These are phyloP conservation scores for Naganishia cerealis DNA, from an alignment of 1,284 basidiomycete species.

Conservation along the genomic window DNA sequence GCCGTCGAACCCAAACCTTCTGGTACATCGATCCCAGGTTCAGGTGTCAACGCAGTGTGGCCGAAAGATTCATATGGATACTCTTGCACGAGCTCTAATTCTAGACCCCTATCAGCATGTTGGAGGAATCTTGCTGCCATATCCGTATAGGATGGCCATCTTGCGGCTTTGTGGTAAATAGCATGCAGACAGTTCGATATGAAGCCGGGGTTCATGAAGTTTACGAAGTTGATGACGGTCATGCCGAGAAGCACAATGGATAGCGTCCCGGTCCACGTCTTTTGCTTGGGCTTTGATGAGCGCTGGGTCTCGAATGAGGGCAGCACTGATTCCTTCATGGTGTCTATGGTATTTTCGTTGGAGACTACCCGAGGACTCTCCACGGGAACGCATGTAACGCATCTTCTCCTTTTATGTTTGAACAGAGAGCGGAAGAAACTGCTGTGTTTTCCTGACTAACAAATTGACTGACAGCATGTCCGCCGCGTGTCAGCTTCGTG, in stretches of 20 bases:
- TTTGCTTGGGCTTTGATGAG: not conserved
- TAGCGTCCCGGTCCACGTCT: not conserved
- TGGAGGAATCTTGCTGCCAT: not conserved
- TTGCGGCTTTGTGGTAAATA: not conserved
- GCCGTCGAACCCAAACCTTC: not conserved
- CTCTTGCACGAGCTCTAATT: not conserved
- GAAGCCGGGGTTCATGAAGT: not conserved
- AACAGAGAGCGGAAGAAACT: too few species aligned
- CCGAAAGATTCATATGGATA: not conserved
- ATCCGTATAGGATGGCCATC: conserved; percentile 5
- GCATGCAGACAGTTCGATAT: not conserved
- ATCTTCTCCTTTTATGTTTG: not conserved
- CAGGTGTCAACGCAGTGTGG: not conserved
- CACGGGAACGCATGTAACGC: not conserved
- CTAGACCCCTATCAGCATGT: too few species aligned
- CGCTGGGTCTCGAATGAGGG: conserved; percentile 1
- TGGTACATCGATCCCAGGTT: conserved; percentile 7
- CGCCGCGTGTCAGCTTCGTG: too few species aligned
- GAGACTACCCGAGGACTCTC: not conserved
- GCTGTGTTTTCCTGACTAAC: too few species aligned
- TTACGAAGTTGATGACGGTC: conserved; percentile 9
- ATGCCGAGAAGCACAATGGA: not conserved
- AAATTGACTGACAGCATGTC: too few species aligned
- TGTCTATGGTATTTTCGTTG: not conserved
- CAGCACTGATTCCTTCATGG: conserved; percentile 4